phyloP scores from a whole-genome alignment of 441 rosid genomes.

The Rhodomyrtus psidioides region DNA sequence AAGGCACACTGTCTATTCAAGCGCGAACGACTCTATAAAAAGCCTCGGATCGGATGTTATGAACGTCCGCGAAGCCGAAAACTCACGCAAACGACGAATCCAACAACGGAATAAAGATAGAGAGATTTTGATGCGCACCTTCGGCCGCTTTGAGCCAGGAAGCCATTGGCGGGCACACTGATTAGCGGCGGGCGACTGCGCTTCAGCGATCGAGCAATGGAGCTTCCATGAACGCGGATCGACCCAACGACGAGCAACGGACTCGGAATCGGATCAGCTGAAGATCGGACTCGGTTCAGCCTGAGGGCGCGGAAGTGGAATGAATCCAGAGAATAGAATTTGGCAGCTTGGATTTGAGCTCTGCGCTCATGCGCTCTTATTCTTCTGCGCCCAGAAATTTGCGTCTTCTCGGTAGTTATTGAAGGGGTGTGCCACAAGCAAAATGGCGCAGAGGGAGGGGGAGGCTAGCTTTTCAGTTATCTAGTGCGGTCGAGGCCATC shows the following conservation, averaged over 20 bases:
- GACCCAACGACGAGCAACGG: neutral
- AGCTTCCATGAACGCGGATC: constrained; percentile 32
- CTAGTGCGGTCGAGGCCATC: neutral
- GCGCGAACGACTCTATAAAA: neutral
- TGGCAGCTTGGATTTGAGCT: neutral
- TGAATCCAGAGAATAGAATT: too few relatives aligned
- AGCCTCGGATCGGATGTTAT: neutral
- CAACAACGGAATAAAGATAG: neutral
- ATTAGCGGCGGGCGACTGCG: constrained; percentile 9
- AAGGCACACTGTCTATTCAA: neutral
- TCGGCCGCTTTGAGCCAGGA: constrained; percentile 99
- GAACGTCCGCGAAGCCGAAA: neutral
- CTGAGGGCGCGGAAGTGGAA: neutral
- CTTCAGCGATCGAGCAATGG: constrained; percentile 23
- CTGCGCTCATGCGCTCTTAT: neutral
- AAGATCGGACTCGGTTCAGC: neutral
- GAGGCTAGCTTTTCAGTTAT: neutral
- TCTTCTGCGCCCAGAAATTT: neutral
- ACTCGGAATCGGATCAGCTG: neutral
- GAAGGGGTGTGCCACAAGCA: neutral
- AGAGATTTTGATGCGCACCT: constrained; percentile 39
- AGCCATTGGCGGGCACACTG: constrained; percentile 44
- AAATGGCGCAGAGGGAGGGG: neutral
- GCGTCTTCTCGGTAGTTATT: neutral
- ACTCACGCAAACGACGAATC: neutral